Evolutionary conservation across 2,329 filamentous ascomycete genomes (phyloP).

Genomic region (Fonsecaea monophora): DNA sequence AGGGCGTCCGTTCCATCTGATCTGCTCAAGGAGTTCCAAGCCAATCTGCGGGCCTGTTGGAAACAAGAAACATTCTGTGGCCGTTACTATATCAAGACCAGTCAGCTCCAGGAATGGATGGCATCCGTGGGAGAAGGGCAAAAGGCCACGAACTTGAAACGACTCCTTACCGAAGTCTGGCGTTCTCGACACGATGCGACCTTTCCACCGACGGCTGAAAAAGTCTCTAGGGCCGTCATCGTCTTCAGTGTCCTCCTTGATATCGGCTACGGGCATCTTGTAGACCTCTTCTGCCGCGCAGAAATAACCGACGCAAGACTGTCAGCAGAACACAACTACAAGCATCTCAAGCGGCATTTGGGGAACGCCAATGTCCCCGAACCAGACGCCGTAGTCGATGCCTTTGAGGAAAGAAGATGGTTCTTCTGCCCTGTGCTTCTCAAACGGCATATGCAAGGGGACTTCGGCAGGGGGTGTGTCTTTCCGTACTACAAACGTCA

Average conservation of each 20-base stretch:
- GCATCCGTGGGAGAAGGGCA: background rate
- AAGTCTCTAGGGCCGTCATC: conserved; percentile 27
- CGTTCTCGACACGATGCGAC: background rate
- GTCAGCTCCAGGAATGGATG: background rate
- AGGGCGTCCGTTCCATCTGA: background rate
- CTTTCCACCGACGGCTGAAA: background rate
- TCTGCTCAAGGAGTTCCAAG: background rate
- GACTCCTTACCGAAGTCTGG: background rate
- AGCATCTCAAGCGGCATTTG: background rate
- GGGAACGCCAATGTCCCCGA: background rate
- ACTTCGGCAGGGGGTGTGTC: conserved; percentile 29
- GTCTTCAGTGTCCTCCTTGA: conserved; percentile 42
- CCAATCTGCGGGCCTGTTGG: background rate
- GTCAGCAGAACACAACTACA: background rate
- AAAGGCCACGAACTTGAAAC: background rate
- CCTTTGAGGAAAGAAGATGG: conserved; percentile 41
- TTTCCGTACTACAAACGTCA: conserved; percentile 39
- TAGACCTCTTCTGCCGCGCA: conserved; percentile 15
- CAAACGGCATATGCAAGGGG: conserved; percentile 27
- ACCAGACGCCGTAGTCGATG: conserved; percentile 32
- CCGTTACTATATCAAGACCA: conserved; percentile 1
- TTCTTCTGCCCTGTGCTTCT: conserved; percentile 38
- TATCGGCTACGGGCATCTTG: conserved; percentile 35
- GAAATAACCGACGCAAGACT: background rate
- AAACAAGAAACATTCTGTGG: background rate